Base-by-base conservation (phyloP, 768 basidiomycete species). In the Boletus coccyginus region DNA sequence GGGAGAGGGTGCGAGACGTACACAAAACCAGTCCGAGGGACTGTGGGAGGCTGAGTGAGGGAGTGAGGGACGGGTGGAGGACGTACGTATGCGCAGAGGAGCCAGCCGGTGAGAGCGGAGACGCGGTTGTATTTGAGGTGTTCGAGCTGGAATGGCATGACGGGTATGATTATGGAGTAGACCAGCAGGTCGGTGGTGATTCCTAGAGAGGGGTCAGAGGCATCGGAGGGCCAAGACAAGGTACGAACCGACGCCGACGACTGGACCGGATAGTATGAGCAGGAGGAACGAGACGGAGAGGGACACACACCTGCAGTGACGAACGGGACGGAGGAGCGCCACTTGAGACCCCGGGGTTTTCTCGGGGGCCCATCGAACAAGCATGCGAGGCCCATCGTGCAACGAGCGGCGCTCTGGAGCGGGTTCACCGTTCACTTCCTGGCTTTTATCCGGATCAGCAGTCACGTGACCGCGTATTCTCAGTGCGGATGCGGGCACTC, bases 91-190 rank as follows among this genome's bases (percentile, higher is more conserved):
- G 81, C 77, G 60, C 80, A 84, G 16, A 86, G 71, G 3, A 87
- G 70, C 84, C 84, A 87, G 32, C 85, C 84, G 0, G 81, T 76
- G 32, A 77, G 75, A 3, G 75, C 72, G 35, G 83, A 84, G 24
- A 83, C 76, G 12, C 70, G 52, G 9, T 65, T 62, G 54, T 81
- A 81, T 0, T 75, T 68, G 46, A 86, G 74, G 7, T 54, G 65
- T 61, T 84, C 78, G 24, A 87, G 77, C 35, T 82, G 84, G 62
- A 86, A 86, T 2, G 85, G 84, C 54, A 86, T 75, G 32, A 86
- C 83, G 10, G 85, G 85, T 33, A 85, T 79, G 54, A 85, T 81
- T 29, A 83, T 74, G 5, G 83, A 81, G 61, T 86, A 86, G 11
- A 83, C 79, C n/a, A 86, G 67, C 1, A 84, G 62, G 65, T 86